Conservation (phyloP, 2,329 filamentous ascomycete species). For the Cladosporium sphaerospermum region DNA sequence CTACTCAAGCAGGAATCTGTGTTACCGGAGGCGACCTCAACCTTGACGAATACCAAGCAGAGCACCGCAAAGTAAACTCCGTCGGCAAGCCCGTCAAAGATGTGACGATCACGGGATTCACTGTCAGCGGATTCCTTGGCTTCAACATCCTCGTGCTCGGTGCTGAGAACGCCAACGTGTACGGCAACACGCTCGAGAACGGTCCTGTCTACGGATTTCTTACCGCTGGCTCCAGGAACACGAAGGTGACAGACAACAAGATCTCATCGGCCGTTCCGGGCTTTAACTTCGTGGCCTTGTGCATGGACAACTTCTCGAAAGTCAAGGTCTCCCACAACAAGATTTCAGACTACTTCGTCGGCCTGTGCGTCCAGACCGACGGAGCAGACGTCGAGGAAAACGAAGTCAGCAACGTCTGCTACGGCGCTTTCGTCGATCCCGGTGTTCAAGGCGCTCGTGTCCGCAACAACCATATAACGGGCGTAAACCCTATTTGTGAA, state of each 20-base stretch:
- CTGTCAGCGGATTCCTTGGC: constrained; percentile 34
- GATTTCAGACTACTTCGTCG: constrained; percentile 28
- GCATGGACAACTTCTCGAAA: constrained; percentile 32
- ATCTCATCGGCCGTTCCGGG: constrained; percentile 17
- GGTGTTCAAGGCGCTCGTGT: constrained; percentile 27
- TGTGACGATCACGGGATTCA: constrained; percentile 28
- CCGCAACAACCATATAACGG: constrained; percentile 26
- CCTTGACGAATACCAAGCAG: constrained; percentile 19
- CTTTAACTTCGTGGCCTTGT: constrained; percentile 28
- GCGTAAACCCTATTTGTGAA: constrained; percentile 13
- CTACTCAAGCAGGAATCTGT: constrained; percentile 32
- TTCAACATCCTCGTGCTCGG: constrained; percentile 35
- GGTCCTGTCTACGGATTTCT: constrained; percentile 30
- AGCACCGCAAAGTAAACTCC: constrained; percentile 28
- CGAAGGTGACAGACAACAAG: constrained; percentile 25
- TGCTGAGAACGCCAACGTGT: constrained; percentile 25
- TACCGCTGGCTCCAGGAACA: constrained; percentile 32
- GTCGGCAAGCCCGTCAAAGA: constrained; percentile 26
- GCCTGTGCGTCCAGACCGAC: constrained; percentile 33
- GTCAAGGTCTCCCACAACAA: constrained; percentile 27
- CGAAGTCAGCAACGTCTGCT: constrained; percentile 27
- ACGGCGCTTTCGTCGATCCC: constrained; percentile 32
- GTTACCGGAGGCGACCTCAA: constrained; percentile 27
- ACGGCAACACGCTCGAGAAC: constrained; percentile 26
- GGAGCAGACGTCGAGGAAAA: constrained; percentile 30